Base-by-base conservation (phyloP, 2,329 filamentous ascomycete genomes). In the Pseudomassariella vexata region DNA sequence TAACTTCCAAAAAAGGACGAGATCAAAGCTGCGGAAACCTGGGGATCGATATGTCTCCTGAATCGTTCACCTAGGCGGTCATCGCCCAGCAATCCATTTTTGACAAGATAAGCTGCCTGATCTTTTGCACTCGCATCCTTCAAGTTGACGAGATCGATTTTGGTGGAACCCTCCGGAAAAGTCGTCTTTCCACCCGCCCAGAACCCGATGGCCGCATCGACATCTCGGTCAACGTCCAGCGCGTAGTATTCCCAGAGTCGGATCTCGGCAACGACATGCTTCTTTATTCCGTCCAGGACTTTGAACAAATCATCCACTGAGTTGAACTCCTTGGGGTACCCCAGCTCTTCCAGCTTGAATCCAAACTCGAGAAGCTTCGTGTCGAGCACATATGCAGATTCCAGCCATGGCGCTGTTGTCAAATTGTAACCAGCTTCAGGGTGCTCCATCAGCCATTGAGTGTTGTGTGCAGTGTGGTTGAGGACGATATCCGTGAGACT, bases 381-480 rank as follows among this genome's bases (percentile, higher is more conserved):
- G 47, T 81, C 76, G 5, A 81, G 66, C 32, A 76, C 57, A 44
- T 73, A 77, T 3, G 79, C 79, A 8, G 78, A 68, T 50, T 82
- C 70, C 10, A 84, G 59, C 76, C 79, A 82, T 1, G 92, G 92
- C 1, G 92, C 89, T 1, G 90, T 96, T 24, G 80, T 79, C 42
- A 95, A 68, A 55, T 94, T 98, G 70, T 98, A 98, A 11, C 92
- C 92, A 26, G 88, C 84, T 48, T 98, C 92, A 0, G 94, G 92
- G 52, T 98, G 90, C 38, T 94, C 83, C 53, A 94, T 73, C 9
- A 98, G 73, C 92, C 92, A 98, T 48, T 82, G 76, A 60, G 85
- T 94, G 62, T 96, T 96, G 65, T 95, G 77, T 6, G 92, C 90
- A 4, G 92, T 98, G 63, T 98, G 92, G 53, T 98, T 98, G 68